phyloP scores from a whole-genome alignment of 78 protist genomes.

The Cavenderia fasciculata region DNA sequence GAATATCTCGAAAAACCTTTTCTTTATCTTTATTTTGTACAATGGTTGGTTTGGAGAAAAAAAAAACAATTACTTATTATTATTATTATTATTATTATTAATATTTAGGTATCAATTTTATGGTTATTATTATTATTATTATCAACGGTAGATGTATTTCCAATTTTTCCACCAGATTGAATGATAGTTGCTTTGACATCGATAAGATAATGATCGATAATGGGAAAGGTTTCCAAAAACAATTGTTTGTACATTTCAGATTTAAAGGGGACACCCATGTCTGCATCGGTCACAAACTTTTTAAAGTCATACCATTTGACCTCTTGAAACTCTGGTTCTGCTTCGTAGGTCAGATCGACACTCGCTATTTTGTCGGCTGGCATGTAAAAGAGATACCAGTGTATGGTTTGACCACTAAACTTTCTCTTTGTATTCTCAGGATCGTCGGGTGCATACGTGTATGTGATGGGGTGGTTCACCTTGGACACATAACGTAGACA shows the following conservation, averaged over 20 bases:
- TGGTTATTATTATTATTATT: no score
- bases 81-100: no score
- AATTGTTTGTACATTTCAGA: constrained; percentile 21
- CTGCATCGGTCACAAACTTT: neutral
- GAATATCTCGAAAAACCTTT: no score
- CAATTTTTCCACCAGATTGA: no score
- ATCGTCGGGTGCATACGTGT: neutral
- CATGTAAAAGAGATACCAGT: constrained; percentile 35
- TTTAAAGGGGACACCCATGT: constrained; percentile 21
- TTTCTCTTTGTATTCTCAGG: neutral
- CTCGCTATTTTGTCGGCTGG: neutral
- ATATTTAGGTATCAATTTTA: no score
- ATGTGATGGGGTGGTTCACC: neutral
- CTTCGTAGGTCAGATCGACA: constrained; percentile 13
- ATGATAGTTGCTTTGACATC: neutral
- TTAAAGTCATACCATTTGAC: constrained; percentile 13
- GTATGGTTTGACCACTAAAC: constrained; percentile 29
- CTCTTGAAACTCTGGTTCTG: constrained; percentile 39
- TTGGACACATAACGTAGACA: constrained; percentile 13
- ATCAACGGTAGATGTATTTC: no score
- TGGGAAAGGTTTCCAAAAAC: constrained; percentile 30
- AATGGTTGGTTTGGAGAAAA: no score
- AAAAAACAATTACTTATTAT: no score
- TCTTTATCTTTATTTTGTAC: no score
- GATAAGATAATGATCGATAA: constrained; percentile 13